Base-by-base conservation (phyloP, 371 early-diverging fungal species). In the Mortierella polycephala region DNA sequence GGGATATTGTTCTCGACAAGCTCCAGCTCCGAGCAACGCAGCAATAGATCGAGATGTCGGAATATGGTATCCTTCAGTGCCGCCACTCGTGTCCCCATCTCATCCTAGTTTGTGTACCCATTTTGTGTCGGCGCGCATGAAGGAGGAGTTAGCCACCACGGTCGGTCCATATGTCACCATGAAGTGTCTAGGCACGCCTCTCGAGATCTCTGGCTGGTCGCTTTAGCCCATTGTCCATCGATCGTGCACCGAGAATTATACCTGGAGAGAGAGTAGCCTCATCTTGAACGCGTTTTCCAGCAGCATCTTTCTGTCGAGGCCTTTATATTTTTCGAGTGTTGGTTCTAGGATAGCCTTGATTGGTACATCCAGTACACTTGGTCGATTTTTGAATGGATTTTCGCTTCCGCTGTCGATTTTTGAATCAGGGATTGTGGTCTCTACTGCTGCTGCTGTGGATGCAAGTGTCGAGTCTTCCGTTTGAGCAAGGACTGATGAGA, bases 1-100 rank as follows among this genome's bases (percentile, higher is more conserved):
- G 88, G 89, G 21, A 84, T 77, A 20, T 81, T 81, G 1, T 81
- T 64, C 40, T 91, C 91, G 37, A 69, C 12, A 30, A 73, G 67
- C 4, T 62, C 67, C 23, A 72, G 61, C 37, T 79, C 80, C 10
- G 69, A 56, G 50, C 80, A 79, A 46, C 80, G 73, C 44, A 79
- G 14, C 16, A 69, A 40, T 30, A 79, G 62, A 44, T 79, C 74
- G 21, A 79, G 67, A 40, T 70, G 69, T 8, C 51, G 62, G 47
- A 79, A 79, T 49, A 73, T 50, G n/a, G 67, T 47, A 16, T 63
- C 62, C 58, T 63, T 69, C 53, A 79, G 80, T 8, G 55, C 57
- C 8, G 10, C 51, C 18, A 67, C 61, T 42, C 45, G 9, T 18
- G 70, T 53, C 47, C 63, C 80, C 8, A 73, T 63, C 20, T 65